Evolutionary conservation across 2,329 filamentous ascomycete genomes (phyloP).

Genomic region (Fusarium phyllophilum): DNA sequence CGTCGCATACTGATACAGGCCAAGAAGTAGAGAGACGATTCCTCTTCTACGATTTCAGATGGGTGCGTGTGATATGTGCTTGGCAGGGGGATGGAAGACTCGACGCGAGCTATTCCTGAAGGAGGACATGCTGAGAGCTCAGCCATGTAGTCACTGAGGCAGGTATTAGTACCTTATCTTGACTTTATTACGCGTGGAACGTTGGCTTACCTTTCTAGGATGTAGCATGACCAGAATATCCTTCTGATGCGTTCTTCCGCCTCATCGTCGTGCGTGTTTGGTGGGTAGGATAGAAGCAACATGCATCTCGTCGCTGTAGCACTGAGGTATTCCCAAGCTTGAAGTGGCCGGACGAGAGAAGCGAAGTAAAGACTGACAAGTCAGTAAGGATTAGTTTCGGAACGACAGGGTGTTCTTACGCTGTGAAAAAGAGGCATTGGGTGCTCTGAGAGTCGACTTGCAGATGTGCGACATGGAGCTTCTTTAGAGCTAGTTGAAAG

Average conservation of each 20-base stretch:
- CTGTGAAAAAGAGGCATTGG: conserved; percentile 62
- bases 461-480: conserved; percentile 57
- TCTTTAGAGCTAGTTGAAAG: conserved; percentile 59
- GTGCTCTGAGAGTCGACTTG: conserved; percentile 58
- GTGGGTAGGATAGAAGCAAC: conserved; percentile 57
- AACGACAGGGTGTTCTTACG: conserved; percentile 46
- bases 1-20: conserved; percentile 63
- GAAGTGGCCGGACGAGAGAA: conserved; percentile 60
- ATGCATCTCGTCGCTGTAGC: conserved; percentile 61
- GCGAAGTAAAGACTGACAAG: conserved; percentile 56
- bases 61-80: conserved; percentile 58
- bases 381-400: not conserved
- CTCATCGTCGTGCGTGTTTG: conserved; percentile 48
- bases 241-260: conserved; percentile 59
- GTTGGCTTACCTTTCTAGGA: conserved; percentile 57
- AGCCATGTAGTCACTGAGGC: conserved; percentile 60
- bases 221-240: conserved; percentile 66
- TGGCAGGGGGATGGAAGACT: conserved; percentile 60
- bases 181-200: rapidly evolving
- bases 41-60: conserved; percentile 52
- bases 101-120: conserved; percentile 61
- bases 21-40: conserved; percentile 63
- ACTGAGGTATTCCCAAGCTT: conserved; percentile 63
- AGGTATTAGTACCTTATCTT: rapidly evolving
- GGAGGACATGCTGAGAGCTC: conserved; percentile 62